Evolutionary conservation across 2,329 filamentous ascomycete genomes (phyloP).

Genomic region (Trichoderma afroharzianum): DNA sequence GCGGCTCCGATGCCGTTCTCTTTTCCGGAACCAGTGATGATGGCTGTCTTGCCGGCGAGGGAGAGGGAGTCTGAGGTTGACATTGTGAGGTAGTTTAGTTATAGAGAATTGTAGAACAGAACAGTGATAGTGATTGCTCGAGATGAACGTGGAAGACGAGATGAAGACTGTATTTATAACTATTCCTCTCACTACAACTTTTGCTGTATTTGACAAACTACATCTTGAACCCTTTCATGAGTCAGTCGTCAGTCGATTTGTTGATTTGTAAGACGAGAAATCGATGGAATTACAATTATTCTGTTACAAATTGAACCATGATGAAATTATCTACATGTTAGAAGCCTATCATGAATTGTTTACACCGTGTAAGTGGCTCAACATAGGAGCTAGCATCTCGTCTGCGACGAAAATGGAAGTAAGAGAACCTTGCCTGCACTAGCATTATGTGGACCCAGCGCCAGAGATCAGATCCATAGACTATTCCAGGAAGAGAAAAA

Average conservation of each 20-base stretch:
- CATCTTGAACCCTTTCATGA: neutral
- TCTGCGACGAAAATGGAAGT: neutral
- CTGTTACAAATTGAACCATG: neutral
- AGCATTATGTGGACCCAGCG: neutral
- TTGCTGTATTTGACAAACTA: neutral
- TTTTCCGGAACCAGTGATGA: constrained; percentile 41
- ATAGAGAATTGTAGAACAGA: neutral
- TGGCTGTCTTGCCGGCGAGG: constrained; percentile 37
- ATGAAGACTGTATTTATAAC: neutral
- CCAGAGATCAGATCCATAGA: neutral
- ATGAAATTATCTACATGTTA: too few species aligned
- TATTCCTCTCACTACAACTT: too few species aligned
- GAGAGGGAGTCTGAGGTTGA: constrained; percentile 22
- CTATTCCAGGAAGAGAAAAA: constrained; percentile 1
- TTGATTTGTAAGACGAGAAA: neutral
- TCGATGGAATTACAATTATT: too few species aligned
- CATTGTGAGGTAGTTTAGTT: neutral
- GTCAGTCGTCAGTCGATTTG: neutral
- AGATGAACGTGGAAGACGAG: neutral
- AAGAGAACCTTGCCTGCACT: constrained; percentile 3
- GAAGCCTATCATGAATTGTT: neutral
- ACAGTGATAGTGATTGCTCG: neutral
- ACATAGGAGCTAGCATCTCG: neutral
- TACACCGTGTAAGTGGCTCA: neutral
- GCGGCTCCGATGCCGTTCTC: constrained; percentile 40